These are phyloP conservation scores for Talaromyces sp. DNA, from an alignment of 2,329 filamentous ascomycete genomes.

Conservation along the genomic window DNA sequence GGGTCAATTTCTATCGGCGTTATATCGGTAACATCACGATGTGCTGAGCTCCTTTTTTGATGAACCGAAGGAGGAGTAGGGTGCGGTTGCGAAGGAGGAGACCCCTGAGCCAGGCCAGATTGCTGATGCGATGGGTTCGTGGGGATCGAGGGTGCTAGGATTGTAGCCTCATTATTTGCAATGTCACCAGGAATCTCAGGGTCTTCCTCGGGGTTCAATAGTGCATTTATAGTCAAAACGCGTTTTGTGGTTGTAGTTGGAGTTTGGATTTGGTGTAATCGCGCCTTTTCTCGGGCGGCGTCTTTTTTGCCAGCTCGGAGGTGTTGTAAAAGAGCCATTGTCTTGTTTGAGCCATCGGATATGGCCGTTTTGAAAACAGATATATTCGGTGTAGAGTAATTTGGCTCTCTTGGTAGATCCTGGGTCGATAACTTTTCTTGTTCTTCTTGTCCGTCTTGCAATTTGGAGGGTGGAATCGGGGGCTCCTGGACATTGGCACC, in stretches of 20 bases:
- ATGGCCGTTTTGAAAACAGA: neutral
- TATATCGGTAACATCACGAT: neutral
- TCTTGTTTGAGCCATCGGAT: neutral
- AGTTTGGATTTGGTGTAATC: neutral
- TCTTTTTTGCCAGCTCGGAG: conserved; percentile 1
- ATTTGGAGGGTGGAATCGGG: neutral
- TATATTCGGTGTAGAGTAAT: neutral
- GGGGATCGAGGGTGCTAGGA: neutral
- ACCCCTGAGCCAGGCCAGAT: neutral
- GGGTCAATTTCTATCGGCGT: too few species aligned
- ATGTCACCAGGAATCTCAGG: neutral
- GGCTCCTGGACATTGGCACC: neutral
- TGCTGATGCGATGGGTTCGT: neutral
- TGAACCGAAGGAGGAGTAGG: neutral
- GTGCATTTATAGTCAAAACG: neutral
- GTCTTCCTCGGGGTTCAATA: neutral
- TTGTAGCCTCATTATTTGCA: neutral
- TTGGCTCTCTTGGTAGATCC: neutral
- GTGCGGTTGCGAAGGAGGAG: neutral
- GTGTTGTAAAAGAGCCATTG: neutral
- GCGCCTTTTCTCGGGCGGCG: neutral
- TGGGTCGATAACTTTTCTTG: conserved; percentile 1
- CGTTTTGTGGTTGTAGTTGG: neutral
- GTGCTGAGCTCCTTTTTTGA: neutral
- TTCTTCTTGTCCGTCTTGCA: neutral